Percentiles rank a stretch among this genome's conserved stretches.
Conservation (phyloP, 257 asterid genomes). For the Nemophila menziesii region DNA sequence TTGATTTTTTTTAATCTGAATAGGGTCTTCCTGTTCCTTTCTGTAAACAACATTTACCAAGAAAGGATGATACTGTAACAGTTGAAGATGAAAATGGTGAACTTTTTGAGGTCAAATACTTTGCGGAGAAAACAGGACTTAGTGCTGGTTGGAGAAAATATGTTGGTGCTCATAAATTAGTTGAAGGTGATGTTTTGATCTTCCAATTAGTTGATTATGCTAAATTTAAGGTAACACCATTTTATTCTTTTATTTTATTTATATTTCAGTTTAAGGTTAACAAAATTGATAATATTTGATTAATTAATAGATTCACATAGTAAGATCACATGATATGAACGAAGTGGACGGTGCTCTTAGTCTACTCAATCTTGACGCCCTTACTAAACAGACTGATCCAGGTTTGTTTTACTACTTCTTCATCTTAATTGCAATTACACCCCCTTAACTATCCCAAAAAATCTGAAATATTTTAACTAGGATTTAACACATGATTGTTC, state of each 20-base stretch:
- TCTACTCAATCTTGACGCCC: too few species aligned
- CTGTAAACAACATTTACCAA: constrained; percentile 63
- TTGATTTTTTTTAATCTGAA: not conserved
- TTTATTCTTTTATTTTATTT: not conserved
- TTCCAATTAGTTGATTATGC: constrained; percentile 49
- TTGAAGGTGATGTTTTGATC: constrained; percentile 79
- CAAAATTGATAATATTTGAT: too few species aligned
- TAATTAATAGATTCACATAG: too few species aligned
- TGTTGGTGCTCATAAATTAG: constrained; percentile 58
- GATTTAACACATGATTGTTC: too few species aligned
- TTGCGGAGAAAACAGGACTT: constrained; percentile 72
- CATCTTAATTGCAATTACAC: too few species aligned
- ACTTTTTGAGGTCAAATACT: constrained; percentile 51
- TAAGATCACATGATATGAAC: too few species aligned
- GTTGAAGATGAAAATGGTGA: constrained; percentile 64
- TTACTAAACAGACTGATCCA: too few species aligned
- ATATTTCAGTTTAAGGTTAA: too few species aligned
- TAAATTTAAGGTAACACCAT: constrained; percentile 51
- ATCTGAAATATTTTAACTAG: too few species aligned
- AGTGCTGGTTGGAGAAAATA: constrained; percentile 96
- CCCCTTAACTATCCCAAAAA: too few species aligned
- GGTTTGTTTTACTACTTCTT: too few species aligned
- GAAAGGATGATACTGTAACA: constrained; percentile 34
- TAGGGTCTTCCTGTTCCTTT: constrained; percentile 88
- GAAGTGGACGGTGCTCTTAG: not conserved